Evolutionary conservation across 805 yeast genomes (phyloP), one percentile per base, ranked within the genome.

Genomic region (Candida ficus): DNA sequence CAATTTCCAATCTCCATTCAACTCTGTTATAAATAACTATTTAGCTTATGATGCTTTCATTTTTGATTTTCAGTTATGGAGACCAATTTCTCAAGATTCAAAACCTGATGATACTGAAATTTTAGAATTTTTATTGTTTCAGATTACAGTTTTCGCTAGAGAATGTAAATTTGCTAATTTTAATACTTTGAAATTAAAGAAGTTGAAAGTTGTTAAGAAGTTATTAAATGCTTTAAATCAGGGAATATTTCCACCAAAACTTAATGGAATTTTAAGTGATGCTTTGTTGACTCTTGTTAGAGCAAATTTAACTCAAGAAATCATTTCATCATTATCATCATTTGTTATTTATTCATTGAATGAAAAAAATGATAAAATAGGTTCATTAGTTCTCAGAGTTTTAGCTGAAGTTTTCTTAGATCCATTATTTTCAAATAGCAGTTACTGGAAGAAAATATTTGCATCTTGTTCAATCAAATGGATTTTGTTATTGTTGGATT

Each of bases 401-500:
- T 33, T 64, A 1, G 54, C 61, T 18, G 49, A 47, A 7, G 49
- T 55, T 1, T 54, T 67, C 9, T 48, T 66, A 21, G 66, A 67
- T 28, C 62, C 66, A 8, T 35, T 75, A 7, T 57, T 65, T 45
- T 44, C 70, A 42, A 57, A 73, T 56, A 43, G 72, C 29, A 49
- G 70, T 45, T 75, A 73, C 29, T 53, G 71, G 21, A 56, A 73
- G 60, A 55, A 71, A 60, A 50, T 70, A 60, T 50, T 72, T 68
- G 70, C 78, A 34, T 66, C 81, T 0, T 66, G 85, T 3, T 74
- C 86, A 1, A 68, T 80, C 6, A 83, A 81, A 52, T 80, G 90
- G 83, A 63, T 84, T 9, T 61, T 84, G 10, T 55, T 83, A 12
- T 54, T 83, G 11, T 61, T 74, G 38, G 67, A 67, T 52, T 68